Evolutionary conservation across 441 rosid species (phyloP), one percentile per base, ranked within the genome.

Genomic region (Euphorbia corollata): DNA sequence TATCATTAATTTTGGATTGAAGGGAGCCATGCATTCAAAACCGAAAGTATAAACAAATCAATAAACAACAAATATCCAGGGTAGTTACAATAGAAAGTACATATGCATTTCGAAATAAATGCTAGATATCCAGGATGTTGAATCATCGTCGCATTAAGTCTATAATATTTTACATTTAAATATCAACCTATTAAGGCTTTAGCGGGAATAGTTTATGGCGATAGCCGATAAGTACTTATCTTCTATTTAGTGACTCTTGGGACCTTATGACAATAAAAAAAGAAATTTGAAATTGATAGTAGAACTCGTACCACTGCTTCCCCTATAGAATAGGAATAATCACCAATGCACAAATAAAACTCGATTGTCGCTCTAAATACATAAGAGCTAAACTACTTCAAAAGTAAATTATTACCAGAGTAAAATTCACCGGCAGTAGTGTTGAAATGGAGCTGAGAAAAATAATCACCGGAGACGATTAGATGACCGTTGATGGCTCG

Each of bases 391-490:
- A 11, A 39, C 45, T 6, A 7, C 45, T 2, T 11, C 16, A 45
- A 20, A 66, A n/a, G 23, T 15, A 63, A 12, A 57, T 56, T 15
- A 13, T 66, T 75, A 94, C 99, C 97, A 38, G 69, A 78, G 71
- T 72, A 64, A 79, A 86, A 91, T 85, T 94, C 95, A 70, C 91
- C 91, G 27, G 91, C 86, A 64, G 97, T 85, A 67, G 84, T 85
- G 70, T 73, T 79, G 6, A 74, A 67, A 55, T 61, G 84, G 70
- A 90, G 86, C 63, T 69, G 78, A 70, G 89, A 67, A n/a, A 74
- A 72, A 76, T 85, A 78, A n/a, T 73, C 71, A 48, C 61, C 82
- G 36, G 85, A 72, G 63, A 79, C 36, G 18, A 69, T 62, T 65
- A 95, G 87, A 77, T 92, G 99, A 68, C 72, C 78, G 67, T 78